Base-by-base conservation (phyloP, 1,139 yeast genomes). In the Casaregolazyma lundiana region DNA sequence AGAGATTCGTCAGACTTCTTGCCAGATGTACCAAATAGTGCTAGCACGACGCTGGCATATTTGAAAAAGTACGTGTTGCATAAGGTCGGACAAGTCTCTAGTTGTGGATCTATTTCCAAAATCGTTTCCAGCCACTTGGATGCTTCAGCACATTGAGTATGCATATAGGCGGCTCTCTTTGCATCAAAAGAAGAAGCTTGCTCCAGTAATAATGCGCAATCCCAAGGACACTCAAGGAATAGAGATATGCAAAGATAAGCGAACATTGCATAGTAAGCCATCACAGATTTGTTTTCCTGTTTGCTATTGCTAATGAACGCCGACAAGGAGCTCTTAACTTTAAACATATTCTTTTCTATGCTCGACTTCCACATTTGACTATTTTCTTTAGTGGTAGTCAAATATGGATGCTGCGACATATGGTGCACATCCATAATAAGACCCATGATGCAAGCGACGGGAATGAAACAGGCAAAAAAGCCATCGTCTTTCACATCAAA, bases 201-300 rank as follows among this genome's bases (percentile, higher is more conserved):
- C 13, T 36, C 40, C 34, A 36, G 24, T 11, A 42, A 35, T 4
- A 42, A 20, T 8, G 36, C 35, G 20, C 40, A 39, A 19, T 42
- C 45, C 45, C 45, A 42, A 11, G 45, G 45, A 4, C 34, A 35
- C 21, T 42, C 40, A 6, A 29, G 26, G 37, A 42, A 42, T 18
- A 35, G 13, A 9, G 45, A 35, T 15, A 42, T 34, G 19, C 30
- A 26, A 13, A 35, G 35, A 2, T 35, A 24, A 4, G 45, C 45
- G 36, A 42, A 42, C 24, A 18, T 22, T 2, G 45, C 26, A 20
- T 42, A 42, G 11, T 42, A 30, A 4, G 37, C 26, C 24, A 26
- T 35, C 7, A 35, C 11, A 19, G 24, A 11, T 2, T 35, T 35
- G 7, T 9, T 35, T n/a, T 20, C 13, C 13, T 35, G 15, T n/a